Conservation (phyloP, 1,139 yeast genomes). For the Hansenula sp. region DNA sequence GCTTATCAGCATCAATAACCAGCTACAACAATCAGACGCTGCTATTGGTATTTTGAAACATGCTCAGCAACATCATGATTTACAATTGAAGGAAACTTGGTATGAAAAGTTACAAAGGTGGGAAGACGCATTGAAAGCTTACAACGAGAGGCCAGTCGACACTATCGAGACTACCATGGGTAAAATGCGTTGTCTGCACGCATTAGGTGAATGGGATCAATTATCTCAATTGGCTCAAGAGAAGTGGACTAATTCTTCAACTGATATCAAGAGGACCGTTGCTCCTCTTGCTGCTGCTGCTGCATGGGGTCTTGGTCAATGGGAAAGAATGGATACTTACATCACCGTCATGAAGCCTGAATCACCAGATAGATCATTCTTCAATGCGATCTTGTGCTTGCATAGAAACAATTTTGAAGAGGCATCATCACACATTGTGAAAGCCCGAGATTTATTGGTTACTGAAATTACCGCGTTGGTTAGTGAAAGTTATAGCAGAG, state of each 20-base stretch:
- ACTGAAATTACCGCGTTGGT: constrained; percentile 94
- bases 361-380: constrained; percentile 92
- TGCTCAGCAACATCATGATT: constrained; percentile 90
- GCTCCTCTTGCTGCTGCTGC: constrained; percentile 99
- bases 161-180: constrained; percentile 85
- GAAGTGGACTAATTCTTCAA: constrained; percentile 74
- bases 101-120: constrained; percentile 94
- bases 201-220: constrained; percentile 97
- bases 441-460: constrained; percentile 84
- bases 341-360: constrained; percentile 86
- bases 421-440: constrained; percentile 73
- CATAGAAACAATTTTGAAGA: constrained; percentile 85
- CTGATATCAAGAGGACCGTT: constrained; percentile 76
- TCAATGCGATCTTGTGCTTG: constrained; percentile 81
- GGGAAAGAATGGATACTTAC: constrained; percentile 95
- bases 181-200: constrained; percentile 96
- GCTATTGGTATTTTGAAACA: constrained; percentile 95
- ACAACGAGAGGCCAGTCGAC: constrained; percentile 63
- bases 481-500: constrained; percentile 94
- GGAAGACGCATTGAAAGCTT: constrained; percentile 96
- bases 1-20: constrained; percentile 87
- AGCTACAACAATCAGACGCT: constrained; percentile 94
- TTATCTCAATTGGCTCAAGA: constrained; percentile 80
- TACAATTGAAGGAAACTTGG: constrained; percentile 96
- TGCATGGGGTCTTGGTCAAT: constrained; percentile 97